These are phyloP conservation scores for Litsea cubeba DNA, from an alignment of 164 flowering plant genomes.

Conservation along the genomic window DNA sequence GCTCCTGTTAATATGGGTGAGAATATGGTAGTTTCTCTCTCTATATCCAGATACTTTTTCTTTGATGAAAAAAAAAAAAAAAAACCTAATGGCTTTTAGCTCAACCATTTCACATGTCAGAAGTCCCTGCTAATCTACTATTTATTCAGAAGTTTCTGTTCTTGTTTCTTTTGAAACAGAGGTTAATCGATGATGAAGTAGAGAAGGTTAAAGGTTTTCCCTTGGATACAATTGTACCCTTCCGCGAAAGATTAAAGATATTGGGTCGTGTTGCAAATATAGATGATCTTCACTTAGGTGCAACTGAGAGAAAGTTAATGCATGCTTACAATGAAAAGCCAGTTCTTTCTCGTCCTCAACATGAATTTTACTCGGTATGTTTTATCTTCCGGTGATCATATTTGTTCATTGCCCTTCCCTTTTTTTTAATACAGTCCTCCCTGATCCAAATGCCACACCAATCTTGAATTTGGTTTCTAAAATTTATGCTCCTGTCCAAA, in stretches of 20 bases:
- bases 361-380: conserved; percentile 77
- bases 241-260: conserved; percentile 90
- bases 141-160: background rate
- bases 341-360: conserved; percentile 98
- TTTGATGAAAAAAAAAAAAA: background rate
- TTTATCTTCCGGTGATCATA: conserved; percentile 1
- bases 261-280: conserved; percentile 90
- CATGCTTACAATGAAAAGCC: conserved; percentile 98
- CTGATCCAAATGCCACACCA: background rate
- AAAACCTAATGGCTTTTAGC: background rate
- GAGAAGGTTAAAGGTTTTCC: conserved; percentile 90
- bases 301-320: conserved; percentile 87
- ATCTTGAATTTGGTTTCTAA: background rate
- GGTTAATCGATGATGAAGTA: conserved; percentile 69
- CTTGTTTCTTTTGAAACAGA: conserved; percentile 38
- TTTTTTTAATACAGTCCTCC: background rate
- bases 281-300: conserved; percentile 79
- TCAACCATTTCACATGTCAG: too few relatives aligned
- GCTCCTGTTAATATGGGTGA: background rate
- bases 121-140: background rate
- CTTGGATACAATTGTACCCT: conserved; percentile 64
- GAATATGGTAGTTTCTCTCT: background rate
- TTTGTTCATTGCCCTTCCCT: background rate
- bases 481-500: background rate
- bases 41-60: background rate